Percentiles rank a stretch among this genome's conserved stretches.
phyloP scores from a whole-genome alignment of 2,329 filamentous ascomycete genomes.

The Penicillium polonicum region DNA sequence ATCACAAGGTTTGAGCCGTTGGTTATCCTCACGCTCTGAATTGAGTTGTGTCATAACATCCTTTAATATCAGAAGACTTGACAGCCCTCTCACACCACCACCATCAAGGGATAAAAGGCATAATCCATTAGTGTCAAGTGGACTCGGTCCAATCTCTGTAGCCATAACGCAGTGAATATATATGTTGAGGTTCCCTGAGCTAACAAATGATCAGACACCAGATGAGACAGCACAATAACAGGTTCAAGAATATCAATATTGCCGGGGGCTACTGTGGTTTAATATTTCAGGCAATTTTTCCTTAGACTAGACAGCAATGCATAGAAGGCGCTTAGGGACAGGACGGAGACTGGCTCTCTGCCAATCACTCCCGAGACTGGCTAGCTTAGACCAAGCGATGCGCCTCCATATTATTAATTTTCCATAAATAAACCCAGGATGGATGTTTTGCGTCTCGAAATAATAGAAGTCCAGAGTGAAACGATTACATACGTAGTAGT shows the following conservation, averaged over 20 bases:
- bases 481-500: no score
- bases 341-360: background rate
- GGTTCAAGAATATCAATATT: background rate
- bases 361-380: background rate
- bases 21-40: conserved; percentile 10
- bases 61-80: conserved; percentile 38
- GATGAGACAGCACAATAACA: no score
- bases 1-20: conserved; percentile 22
- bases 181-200: background rate
- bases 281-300: background rate
- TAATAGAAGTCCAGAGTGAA: no score
- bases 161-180: background rate
- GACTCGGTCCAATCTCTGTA: background rate
- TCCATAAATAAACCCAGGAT: background rate
- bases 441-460: no score
- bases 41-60: conserved; percentile 37
- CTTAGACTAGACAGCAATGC: background rate
- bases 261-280: fast-evolving
- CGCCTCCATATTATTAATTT: background rate
- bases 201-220: background rate
- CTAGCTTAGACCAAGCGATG: background rate
- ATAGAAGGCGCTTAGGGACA: conserved; percentile 5
- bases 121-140: conserved; percentile 11
- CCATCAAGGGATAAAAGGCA: conserved; percentile 35
- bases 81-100: conserved; percentile 44